Percentiles rank a stretch among this genome's conserved stretches.
Evolutionary conservation across 148 eudicot genomes (phyloP).

Genomic region (Rhododendron vialii): DNA sequence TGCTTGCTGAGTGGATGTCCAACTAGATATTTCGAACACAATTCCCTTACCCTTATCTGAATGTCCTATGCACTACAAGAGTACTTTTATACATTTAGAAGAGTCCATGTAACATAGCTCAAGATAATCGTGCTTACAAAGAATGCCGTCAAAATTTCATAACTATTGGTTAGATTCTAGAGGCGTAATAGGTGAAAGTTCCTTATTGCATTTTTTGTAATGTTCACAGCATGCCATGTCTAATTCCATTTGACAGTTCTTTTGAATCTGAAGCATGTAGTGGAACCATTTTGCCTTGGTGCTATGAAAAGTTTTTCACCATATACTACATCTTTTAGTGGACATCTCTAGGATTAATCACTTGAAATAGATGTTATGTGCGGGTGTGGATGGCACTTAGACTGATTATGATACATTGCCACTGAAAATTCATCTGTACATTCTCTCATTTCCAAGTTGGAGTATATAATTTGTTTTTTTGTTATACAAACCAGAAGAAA

Average conservation of each 20-base stretch:
- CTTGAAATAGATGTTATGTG: not conserved
- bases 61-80: not conserved
- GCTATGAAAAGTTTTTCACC: not conserved
- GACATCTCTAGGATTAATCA: not conserved
- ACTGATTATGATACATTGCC: not conserved
- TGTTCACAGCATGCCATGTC: not conserved
- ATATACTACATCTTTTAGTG: not conserved
- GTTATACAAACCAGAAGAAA: not conserved
- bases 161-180: not conserved
- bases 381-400: not conserved
- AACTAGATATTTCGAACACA: not conserved
- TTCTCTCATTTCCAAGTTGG: not conserved
- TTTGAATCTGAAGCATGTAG: not conserved
- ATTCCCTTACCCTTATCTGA: not conserved
- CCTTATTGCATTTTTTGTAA: not conserved
- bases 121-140: not conserved
- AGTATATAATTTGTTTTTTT: not conserved
- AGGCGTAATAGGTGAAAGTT: not conserved
- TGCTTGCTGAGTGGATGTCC: not conserved
- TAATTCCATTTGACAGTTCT: not conserved
- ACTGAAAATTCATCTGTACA: not conserved
- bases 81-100: not conserved
- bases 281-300: not conserved
- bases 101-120: not conserved
- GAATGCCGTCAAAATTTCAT: not conserved